phyloP scores from a whole-genome alignment of 768 basidiomycete species.

The Lactifluus subvellereus region DNA sequence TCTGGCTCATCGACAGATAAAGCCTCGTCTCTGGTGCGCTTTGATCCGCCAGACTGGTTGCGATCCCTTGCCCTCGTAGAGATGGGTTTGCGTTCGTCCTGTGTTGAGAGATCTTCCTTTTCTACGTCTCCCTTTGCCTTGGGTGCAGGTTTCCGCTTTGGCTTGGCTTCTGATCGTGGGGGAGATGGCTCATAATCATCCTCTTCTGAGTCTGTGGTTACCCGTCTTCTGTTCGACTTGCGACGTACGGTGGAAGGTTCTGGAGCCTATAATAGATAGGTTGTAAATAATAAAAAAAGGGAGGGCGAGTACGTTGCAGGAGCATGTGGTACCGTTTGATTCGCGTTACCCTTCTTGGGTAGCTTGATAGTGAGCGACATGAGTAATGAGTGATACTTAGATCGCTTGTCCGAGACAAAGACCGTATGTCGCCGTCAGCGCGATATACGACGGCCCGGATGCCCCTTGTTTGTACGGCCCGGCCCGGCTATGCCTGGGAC shows the following conservation, averaged over 20 bases:
- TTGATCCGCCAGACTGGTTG: slow-evolving; percentile 13
- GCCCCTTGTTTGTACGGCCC: background rate
- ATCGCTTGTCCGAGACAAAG: background rate
- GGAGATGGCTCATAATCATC: slow-evolving; percentile 20
- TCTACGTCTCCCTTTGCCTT: slow-evolving; percentile 18
- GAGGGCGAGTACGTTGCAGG: background rate
- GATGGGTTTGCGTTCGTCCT: slow-evolving; percentile 20
- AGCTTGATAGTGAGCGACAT: slow-evolving; percentile 22
- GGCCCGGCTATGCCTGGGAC: background rate
- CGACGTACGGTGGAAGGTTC: slow-evolving; percentile 19
- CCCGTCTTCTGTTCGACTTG: slow-evolving; percentile 21
- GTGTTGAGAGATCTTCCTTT: slow-evolving; percentile 19
- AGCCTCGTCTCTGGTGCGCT: slow-evolving; percentile 14
- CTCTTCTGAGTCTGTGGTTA: slow-evolving; percentile 19
- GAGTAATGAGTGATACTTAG: background rate
- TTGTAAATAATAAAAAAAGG: background rate
- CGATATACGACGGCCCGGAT: background rate
- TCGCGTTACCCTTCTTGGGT: slow-evolving; percentile 18
- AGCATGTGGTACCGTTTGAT: background rate
- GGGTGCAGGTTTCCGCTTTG: slow-evolving; percentile 10
- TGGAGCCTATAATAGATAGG: background rate
- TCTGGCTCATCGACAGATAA: slow-evolving; percentile 17
- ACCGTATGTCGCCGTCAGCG: background rate
- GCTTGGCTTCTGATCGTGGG: slow-evolving; percentile 12
- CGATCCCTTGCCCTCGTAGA: slow-evolving; percentile 6